Conservation (phyloP, 305 asterid species). For the Fraxinus paxiana region DNA sequence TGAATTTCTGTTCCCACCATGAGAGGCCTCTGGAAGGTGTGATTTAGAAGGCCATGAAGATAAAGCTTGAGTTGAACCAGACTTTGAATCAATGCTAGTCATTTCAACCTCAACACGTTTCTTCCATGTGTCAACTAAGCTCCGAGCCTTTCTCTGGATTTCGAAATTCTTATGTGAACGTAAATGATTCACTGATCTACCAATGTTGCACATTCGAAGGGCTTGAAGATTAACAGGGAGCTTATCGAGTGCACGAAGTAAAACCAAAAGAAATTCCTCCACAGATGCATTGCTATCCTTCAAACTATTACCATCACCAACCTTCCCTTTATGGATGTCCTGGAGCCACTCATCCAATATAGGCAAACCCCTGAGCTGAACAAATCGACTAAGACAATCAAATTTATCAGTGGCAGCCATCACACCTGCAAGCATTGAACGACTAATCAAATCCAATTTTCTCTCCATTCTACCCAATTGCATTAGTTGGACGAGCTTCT, state of each 20-base stretch:
- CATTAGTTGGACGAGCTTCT: slow-evolving; percentile 79
- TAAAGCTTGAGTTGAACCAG: slow-evolving; percentile 46
- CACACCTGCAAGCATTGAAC: slow-evolving; percentile 71
- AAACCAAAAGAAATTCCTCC: slow-evolving; percentile 71
- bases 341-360: slow-evolving; percentile 94
- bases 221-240: slow-evolving; percentile 75
- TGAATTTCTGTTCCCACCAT: slow-evolving; percentile 46
- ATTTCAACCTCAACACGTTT: slow-evolving; percentile 88
- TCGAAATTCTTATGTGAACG: slow-evolving; percentile 70
- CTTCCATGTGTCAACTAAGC: slow-evolving; percentile 85
- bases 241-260: slow-evolving; percentile 79
- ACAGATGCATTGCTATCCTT: slow-evolving; percentile 62
- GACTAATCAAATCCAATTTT: slow-evolving; percentile 59
- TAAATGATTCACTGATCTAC: slow-evolving; percentile 78
- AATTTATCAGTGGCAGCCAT: slow-evolving; percentile 72
- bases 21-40: slow-evolving; percentile 55
- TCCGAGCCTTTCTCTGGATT: slow-evolving; percentile 69
- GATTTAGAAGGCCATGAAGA: slow-evolving; percentile 61
- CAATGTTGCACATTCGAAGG: slow-evolving; percentile 75
- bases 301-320: slow-evolving; percentile 41
- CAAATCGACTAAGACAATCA: slow-evolving; percentile 75
- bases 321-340: slow-evolving; percentile 72
- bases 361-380: slow-evolving; percentile 70
- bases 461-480: slow-evolving; percentile 57
- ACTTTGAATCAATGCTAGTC: slow-evolving; percentile 53